These are phyloP conservation scores for Recurvomyces mirabilis DNA, from an alignment of 495 filamentous ascomycete species.

Conservation along the genomic window DNA sequence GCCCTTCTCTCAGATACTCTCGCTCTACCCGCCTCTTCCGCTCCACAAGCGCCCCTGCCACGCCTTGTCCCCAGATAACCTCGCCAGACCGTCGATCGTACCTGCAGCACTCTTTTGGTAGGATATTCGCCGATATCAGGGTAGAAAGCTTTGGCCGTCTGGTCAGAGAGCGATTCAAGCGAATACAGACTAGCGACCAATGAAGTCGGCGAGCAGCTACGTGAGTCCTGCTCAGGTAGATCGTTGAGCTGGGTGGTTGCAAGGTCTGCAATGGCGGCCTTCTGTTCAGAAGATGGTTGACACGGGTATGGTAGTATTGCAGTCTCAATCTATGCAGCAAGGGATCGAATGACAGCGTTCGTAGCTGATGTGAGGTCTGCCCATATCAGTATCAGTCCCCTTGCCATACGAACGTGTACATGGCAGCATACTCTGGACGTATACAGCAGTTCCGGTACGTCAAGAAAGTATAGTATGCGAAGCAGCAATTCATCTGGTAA, in stretches of 20 bases:
- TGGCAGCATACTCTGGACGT: constrained; percentile 13
- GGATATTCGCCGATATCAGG: constrained; percentile 18
- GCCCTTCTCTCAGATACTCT: constrained; percentile 21
- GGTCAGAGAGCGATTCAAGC: constrained; percentile 17
- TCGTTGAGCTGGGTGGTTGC: constrained; percentile 17
- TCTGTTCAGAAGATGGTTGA: constrained; percentile 13
- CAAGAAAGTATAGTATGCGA: constrained; percentile 58
- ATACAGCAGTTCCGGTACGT: constrained; percentile 28
- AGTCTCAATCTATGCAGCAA: constrained; percentile 20
- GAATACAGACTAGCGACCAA: constrained; percentile 19
- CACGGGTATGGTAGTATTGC: constrained; percentile 9
- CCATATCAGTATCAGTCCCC: too few relatives aligned
- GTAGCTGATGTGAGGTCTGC: constrained; percentile 19
- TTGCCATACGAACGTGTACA: too few relatives aligned
- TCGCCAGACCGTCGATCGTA: constrained; percentile 18
- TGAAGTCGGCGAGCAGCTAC: constrained; percentile 18
- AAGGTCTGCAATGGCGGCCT: constrained; percentile 17
- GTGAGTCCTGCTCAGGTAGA: constrained; percentile 22
- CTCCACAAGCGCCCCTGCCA: constrained; percentile 20
- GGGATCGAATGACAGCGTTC: constrained; percentile 19
- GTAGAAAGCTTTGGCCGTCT: constrained; percentile 18
- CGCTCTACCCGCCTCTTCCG: constrained; percentile 21
- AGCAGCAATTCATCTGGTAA: constrained; percentile 51
- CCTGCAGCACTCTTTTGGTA: constrained; percentile 23
- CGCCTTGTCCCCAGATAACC: constrained; percentile 13